Percentiles rank a stretch among this genome's conserved stretches.
These are phyloP conservation scores for Bipolaris cookei DNA, from an alignment of 2,329 filamentous ascomycete genomes.

Conservation along the genomic window DNA sequence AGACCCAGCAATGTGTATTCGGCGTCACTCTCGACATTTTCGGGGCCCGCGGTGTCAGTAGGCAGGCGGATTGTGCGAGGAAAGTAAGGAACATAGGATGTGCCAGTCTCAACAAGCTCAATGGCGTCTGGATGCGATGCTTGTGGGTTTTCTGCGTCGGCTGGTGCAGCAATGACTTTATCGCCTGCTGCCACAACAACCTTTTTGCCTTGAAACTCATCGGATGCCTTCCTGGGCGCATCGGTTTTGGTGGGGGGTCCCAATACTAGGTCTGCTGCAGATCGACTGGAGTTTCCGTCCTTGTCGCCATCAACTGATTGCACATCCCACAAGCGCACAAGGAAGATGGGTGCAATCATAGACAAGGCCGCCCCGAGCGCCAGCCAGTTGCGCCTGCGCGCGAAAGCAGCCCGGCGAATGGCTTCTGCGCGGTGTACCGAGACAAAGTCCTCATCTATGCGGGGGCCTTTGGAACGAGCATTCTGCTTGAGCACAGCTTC, in stretches of 20 bases:
- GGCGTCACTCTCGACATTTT: conserved; percentile 38
- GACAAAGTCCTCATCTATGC: conserved; percentile 36
- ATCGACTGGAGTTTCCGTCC: conserved; percentile 31
- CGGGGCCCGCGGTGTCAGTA: conserved; percentile 42
- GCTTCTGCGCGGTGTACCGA: conserved; percentile 45
- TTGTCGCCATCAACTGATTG: conserved; percentile 24
- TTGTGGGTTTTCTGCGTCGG: conserved; percentile 36
- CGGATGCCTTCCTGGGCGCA: conserved; percentile 38
- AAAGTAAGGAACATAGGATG: conserved; percentile 78
- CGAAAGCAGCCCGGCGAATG: conserved; percentile 35
- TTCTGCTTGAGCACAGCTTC: conserved; percentile 20
- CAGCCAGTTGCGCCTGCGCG: conserved; percentile 42
- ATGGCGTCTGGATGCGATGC: conserved; percentile 60
- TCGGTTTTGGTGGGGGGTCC: conserved; percentile 39
- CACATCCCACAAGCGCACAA: conserved; percentile 43
- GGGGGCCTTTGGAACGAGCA: conserved; percentile 18
- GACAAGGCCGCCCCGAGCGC: conserved; percentile 44
- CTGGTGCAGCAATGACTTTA: conserved; percentile 58
- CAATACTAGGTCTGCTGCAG: conserved; percentile 34
- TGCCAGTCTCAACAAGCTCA: conserved; percentile 81
- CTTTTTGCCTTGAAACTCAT: conserved; percentile 60
- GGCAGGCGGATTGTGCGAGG: conserved; percentile 74
- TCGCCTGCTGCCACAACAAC: conserved; percentile 68
- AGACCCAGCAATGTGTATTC: conserved; percentile 89
- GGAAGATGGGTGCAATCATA: conserved; percentile 47